phyloP scores from a whole-genome alignment of 306 rosid genomes.

The Cajanus cajan region DNA sequence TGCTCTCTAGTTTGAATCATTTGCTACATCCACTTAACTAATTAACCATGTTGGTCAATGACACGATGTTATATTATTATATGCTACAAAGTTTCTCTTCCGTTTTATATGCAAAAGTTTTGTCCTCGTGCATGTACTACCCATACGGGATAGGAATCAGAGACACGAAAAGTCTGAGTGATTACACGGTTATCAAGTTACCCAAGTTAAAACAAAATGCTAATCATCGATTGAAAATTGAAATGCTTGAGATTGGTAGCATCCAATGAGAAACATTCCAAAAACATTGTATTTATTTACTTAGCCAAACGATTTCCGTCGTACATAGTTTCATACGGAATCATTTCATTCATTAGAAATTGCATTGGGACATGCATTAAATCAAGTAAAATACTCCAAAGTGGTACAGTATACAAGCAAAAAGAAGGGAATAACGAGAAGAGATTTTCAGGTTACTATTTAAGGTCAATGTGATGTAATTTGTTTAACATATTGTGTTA shows the following conservation, averaged over 20 bases:
- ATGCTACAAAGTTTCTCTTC: not conserved
- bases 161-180: not conserved
- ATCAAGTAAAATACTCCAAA: not conserved
- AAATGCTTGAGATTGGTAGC: slow-evolving; percentile 6
- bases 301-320: slow-evolving; percentile 1
- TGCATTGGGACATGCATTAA: not conserved
- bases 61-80: not conserved
- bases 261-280: slow-evolving; percentile 28
- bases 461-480: not conserved
- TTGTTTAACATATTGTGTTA: not conserved
- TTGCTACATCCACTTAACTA: not conserved
- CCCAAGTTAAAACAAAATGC: not conserved
- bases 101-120: not conserved
- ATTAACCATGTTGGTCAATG: not conserved
- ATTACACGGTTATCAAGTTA: slow-evolving; percentile 10
- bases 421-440: not conserved
- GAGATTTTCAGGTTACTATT: not conserved
- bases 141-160: not conserved
- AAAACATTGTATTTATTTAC: not conserved
- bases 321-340: slow-evolving; percentile 8
- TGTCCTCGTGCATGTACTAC: not conserved
- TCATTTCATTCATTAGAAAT: not conserved
- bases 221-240: not conserved
- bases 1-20: not conserved
- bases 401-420: slow-evolving; percentile 1